phyloP scores from a whole-genome alignment of 768 basidiomycete genomes.

The Podaxis sp. region DNA sequence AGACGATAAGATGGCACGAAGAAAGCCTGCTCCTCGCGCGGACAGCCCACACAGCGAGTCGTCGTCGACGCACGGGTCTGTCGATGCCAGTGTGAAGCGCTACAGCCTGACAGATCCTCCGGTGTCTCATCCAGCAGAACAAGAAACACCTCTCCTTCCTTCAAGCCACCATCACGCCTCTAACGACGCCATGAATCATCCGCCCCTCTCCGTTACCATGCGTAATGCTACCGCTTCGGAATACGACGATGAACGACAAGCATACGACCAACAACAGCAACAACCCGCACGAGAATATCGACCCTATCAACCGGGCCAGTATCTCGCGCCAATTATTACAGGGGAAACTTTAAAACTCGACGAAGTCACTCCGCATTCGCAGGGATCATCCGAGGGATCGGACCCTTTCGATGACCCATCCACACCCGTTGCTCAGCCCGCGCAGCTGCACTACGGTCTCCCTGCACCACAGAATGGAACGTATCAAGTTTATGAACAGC shows the following conservation, averaged over 20 bases:
- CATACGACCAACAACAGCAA: conserved; percentile 17
- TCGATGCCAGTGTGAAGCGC: conserved; percentile 28
- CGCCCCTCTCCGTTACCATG: conserved; percentile 25
- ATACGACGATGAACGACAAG: conserved; percentile 18
- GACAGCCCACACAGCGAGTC: conserved; percentile 22
- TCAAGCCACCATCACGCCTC: conserved; percentile 18
- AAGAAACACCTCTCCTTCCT: conserved; percentile 5
- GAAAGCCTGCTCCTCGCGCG: conserved; percentile 34
- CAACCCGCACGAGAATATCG: conserved; percentile 29
- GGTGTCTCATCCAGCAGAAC: conserved; percentile 14
- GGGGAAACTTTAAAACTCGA: conserved; percentile 63
- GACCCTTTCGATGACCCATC: conserved; percentile 30
- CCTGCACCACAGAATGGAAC: conserved; percentile 22
- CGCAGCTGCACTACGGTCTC: conserved; percentile 6
- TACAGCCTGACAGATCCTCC: conserved; percentile 34
- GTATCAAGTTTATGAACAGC: conserved; percentile 38
- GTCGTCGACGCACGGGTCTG: conserved; percentile 19
- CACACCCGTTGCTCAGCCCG: conserved; percentile 20
- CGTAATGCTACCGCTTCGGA: conserved; percentile 8
- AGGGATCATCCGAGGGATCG: conserved; percentile 16
- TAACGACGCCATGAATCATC: conserved; percentile 22
- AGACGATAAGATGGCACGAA: conserved; percentile 26
- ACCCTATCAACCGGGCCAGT: conserved; percentile 63
- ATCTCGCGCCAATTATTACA: conserved; percentile 59
- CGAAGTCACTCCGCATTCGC: conserved; percentile 18